Conservation (phyloP, 148 eudicot genomes). For the Agrostemma githago region DNA sequence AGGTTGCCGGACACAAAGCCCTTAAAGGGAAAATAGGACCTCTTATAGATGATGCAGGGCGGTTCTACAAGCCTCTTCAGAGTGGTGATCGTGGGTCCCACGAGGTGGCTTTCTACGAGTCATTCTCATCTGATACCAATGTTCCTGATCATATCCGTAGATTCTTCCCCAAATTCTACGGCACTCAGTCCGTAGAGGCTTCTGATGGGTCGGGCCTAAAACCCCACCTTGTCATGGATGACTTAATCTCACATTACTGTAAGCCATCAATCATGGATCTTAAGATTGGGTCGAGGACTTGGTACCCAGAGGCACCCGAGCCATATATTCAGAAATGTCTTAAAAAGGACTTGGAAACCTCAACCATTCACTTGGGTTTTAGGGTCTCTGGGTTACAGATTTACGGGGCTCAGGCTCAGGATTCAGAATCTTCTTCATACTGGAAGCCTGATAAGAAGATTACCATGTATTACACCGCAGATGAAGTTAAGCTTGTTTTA, state of each 20-base stretch:
- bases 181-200: slow-evolving; percentile 59
- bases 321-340: slow-evolving; percentile 64
- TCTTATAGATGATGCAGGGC: slow-evolving; percentile 60
- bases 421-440: slow-evolving; percentile 29
- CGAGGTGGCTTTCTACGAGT: slow-evolving; percentile 61
- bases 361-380: slow-evolving; percentile 62
- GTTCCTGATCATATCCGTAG: slow-evolving; percentile 44
- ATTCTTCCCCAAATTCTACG: slow-evolving; percentile 69
- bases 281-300: slow-evolving; percentile 72
- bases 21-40: slow-evolving; percentile 63
- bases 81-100: slow-evolving; percentile 54
- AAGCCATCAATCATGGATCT: slow-evolving; percentile 77
- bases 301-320: slow-evolving; percentile 63
- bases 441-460: slow-evolving; percentile 60
- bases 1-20: slow-evolving; percentile 87
- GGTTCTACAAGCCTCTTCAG: slow-evolving; percentile 92
- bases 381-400: slow-evolving; percentile 70
- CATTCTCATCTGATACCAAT: slow-evolving; percentile 45
- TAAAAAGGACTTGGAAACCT: slow-evolving; percentile 52
- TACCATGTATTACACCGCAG: slow-evolving; percentile 31
- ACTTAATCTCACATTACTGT: slow-evolving; percentile 31
- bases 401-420: slow-evolving; percentile 30
- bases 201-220: slow-evolving; percentile 67
- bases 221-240: slow-evolving; percentile 65
- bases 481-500: slow-evolving; percentile 53